Percentiles rank a stretch among this genome's conserved stretches.
phyloP scores from a whole-genome alignment of 768 basidiomycete genomes.

The Tulasnella calospora region DNA sequence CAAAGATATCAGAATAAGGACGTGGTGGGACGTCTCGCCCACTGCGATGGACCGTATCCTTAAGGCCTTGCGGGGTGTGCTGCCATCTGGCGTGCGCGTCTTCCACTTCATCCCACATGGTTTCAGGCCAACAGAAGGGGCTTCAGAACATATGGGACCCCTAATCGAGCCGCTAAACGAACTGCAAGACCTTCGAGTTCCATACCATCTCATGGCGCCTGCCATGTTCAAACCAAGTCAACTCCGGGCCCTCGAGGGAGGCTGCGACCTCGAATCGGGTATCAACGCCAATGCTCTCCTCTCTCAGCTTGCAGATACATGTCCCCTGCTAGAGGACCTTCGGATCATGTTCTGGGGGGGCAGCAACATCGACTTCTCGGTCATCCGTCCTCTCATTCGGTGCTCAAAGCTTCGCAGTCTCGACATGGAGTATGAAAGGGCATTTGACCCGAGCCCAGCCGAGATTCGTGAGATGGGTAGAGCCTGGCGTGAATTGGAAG shows the following conservation, averaged over 20 bases:
- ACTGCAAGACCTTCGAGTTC: not conserved
- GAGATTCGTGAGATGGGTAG: not conserved
- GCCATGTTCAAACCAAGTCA: not conserved
- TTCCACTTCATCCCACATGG: not conserved
- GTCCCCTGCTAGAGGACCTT: not conserved
- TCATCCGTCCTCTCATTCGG: not conserved
- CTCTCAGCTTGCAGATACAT: not conserved
- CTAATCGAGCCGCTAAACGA: not conserved
- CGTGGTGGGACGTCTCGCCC: not conserved
- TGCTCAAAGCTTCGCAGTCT: not conserved
- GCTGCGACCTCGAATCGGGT: not conserved
- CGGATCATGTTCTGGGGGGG: not conserved
- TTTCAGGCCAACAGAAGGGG: not conserved
- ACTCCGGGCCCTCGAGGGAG: not conserved
- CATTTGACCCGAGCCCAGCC: not conserved
- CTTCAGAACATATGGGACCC: not conserved
- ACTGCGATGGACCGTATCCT: not conserved
- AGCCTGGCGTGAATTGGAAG: not conserved
- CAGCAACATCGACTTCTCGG: not conserved
- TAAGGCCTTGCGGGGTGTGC: not conserved
- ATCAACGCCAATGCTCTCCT: not conserved
- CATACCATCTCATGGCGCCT: not conserved
- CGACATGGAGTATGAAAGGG: not conserved
- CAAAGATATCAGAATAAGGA: not conserved
- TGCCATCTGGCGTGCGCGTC: not conserved